Conservation (phyloP, 2,329 filamentous ascomycete genomes). For the Exophiala lecanii-corni region DNA sequence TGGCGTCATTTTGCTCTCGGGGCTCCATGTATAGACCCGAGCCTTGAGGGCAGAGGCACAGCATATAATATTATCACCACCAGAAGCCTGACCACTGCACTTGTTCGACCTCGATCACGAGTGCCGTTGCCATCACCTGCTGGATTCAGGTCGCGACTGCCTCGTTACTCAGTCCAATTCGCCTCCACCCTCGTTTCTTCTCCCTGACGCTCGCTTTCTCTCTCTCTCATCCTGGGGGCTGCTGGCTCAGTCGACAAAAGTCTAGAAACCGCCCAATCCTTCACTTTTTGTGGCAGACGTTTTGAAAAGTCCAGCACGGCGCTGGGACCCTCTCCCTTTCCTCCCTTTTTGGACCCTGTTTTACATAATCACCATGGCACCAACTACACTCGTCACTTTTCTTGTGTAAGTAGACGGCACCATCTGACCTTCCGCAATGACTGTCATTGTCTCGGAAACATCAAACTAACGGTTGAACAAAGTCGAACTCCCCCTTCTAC, state of each 20-base stretch:
- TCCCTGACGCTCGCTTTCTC: neutral
- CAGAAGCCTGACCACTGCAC: neutral
- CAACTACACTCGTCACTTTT: constrained; percentile 32
- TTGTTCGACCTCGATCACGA: neutral
- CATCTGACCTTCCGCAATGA: neutral
- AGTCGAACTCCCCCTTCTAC: constrained; percentile 37
- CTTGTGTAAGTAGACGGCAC: constrained; percentile 27
- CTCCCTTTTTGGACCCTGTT: neutral
- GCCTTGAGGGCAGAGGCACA: neutral
- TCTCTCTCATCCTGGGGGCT: neutral
- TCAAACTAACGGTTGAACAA: constrained; percentile 22
- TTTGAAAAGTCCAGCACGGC: too few species aligned
- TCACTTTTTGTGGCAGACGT: too few species aligned
- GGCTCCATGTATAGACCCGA: too few species aligned
- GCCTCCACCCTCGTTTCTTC: neutral
- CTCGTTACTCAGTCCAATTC: neutral
- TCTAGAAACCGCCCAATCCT: too few species aligned
- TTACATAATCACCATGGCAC: constrained; percentile 22
- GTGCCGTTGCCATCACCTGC: neutral
- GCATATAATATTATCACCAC: neutral
- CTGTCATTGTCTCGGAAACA: constrained; percentile 1
- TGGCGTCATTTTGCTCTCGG: constrained; percentile 1
- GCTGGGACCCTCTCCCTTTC: too few species aligned
- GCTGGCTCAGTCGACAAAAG: constrained; percentile 1
- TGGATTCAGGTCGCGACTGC: constrained; percentile 1